phyloP scores from a whole-genome alignment of 2,329 filamentous ascomycete genomes.

The Fusarium sp. region DNA sequence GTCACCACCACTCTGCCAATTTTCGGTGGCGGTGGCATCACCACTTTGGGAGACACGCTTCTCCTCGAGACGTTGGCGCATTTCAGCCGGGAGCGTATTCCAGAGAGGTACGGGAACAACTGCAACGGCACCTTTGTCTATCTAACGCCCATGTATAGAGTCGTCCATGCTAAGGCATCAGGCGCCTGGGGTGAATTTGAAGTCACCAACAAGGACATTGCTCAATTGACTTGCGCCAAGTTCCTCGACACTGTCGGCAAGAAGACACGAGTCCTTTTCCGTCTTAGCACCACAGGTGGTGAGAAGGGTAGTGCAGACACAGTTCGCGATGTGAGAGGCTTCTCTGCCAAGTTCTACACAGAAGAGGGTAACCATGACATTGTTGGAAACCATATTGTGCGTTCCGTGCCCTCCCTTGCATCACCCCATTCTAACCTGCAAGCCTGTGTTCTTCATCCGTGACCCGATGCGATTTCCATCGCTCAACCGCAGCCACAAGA shows the following conservation, averaged over 20 bases:
- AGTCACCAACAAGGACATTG: conserved; percentile 61
- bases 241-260: conserved; percentile 65
- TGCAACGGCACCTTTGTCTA: background rate
- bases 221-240: conserved; percentile 61
- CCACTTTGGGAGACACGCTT: background rate
- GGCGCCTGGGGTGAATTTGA: conserved; percentile 68
- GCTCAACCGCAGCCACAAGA: conserved; percentile 83
- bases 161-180: conserved; percentile 47
- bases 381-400: background rate
- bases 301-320: conserved; percentile 73
- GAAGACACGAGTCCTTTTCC: conserved; percentile 67
- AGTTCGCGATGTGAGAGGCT: conserved; percentile 75
- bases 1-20: background rate
- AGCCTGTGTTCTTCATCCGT: conserved; percentile 78
- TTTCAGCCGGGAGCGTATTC: background rate
- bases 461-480: conserved; percentile 80
- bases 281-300: conserved; percentile 77
- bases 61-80: background rate
- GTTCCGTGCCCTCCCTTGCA: background rate
- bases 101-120: background rate
- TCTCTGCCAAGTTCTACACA: conserved; percentile 68
- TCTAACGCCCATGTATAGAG: conserved; percentile 1
- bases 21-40: background rate
- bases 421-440: background rate
- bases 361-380: conserved; percentile 63